Evolutionary conservation across 441 rosid genomes (phyloP).

Genomic region (Metrosideros polymorpha): DNA sequence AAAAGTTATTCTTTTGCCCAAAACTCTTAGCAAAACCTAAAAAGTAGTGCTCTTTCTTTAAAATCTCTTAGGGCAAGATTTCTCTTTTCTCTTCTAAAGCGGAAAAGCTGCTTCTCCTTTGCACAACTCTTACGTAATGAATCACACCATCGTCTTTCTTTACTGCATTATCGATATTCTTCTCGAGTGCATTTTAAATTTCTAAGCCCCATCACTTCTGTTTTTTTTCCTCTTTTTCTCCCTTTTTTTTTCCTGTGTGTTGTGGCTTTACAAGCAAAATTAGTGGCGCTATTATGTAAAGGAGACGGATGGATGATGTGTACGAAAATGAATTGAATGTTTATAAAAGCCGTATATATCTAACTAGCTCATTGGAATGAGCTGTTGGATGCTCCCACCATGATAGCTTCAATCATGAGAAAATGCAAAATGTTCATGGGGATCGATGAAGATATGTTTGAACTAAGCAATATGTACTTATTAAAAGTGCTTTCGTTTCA

Average conservation of each 20-base stretch:
- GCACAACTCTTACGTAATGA: slow-evolving; percentile 44
- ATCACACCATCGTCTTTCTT: slow-evolving; percentile 19
- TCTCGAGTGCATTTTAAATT: not conserved
- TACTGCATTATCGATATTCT: slow-evolving; percentile 1
- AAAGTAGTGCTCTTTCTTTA: slow-evolving; percentile 39
- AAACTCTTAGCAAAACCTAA: slow-evolving; percentile 30
- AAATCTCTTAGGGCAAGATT: slow-evolving; percentile 36
- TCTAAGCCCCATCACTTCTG: not conserved
- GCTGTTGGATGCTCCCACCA: not conserved
- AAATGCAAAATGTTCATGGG: not conserved
- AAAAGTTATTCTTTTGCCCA: slow-evolving; percentile 25
- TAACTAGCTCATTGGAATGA: not conserved
- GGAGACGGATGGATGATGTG: not conserved
- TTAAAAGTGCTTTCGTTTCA: not conserved
- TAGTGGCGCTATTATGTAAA: not conserved
- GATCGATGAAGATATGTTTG: not conserved
- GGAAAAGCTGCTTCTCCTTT: slow-evolving; percentile 46
- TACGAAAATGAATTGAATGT: not conserved
- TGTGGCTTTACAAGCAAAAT: not conserved
- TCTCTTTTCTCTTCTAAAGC: slow-evolving; percentile 35
- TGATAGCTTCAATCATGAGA: not conserved
- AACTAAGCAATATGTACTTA: not conserved
- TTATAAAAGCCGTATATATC: not conserved
- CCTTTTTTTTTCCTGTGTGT: not conserved
- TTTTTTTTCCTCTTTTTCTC: not conserved